These are phyloP conservation scores for Trichoderma afroharzianum DNA, from an alignment of 2,329 filamentous ascomycete genomes.

Conservation along the genomic window DNA sequence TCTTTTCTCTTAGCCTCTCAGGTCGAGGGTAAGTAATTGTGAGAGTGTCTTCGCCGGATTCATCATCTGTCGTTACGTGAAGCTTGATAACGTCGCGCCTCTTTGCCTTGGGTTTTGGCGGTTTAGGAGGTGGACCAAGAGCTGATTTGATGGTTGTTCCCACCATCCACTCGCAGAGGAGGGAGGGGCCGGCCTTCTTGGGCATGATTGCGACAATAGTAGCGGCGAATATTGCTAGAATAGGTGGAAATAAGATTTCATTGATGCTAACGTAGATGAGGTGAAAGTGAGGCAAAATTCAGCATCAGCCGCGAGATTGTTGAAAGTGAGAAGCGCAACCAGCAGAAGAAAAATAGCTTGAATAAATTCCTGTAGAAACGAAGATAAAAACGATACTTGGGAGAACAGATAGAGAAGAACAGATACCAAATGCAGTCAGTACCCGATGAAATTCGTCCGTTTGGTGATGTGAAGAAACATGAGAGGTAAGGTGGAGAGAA, in stretches of 20 bases:
- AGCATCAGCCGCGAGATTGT: not conserved
- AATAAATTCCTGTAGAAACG: not conserved
- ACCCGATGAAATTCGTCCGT: too few relatives aligned
- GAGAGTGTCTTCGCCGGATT: slow-evolving; percentile 47
- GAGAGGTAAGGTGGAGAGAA: not conserved
- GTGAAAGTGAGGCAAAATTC: not conserved
- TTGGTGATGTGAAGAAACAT: not conserved
- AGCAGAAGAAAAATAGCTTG: not conserved
- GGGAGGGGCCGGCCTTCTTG: slow-evolving; percentile 14
- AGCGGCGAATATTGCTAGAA: not conserved
- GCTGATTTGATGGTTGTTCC: slow-evolving; percentile 34
- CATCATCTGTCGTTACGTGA: slow-evolving; percentile 49
- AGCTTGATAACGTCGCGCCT: slow-evolving; percentile 36
- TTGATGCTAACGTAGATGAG: not conserved
- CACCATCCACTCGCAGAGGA: slow-evolving; percentile 41
- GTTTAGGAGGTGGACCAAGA: slow-evolving; percentile 27
- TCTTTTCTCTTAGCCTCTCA: slow-evolving; percentile 22
- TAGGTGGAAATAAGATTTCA: not conserved
- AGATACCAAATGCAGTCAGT: too few relatives aligned
- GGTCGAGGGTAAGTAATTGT: slow-evolving; percentile 46
- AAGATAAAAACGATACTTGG: not conserved
- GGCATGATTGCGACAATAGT: not conserved
- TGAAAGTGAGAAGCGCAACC: not conserved
- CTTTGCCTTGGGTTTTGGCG: slow-evolving; percentile 19
- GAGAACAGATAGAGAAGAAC: not conserved